Evolutionary conservation across 2,329 filamentous ascomycete species (phyloP).

Genomic region (Diplodia mutila): DNA sequence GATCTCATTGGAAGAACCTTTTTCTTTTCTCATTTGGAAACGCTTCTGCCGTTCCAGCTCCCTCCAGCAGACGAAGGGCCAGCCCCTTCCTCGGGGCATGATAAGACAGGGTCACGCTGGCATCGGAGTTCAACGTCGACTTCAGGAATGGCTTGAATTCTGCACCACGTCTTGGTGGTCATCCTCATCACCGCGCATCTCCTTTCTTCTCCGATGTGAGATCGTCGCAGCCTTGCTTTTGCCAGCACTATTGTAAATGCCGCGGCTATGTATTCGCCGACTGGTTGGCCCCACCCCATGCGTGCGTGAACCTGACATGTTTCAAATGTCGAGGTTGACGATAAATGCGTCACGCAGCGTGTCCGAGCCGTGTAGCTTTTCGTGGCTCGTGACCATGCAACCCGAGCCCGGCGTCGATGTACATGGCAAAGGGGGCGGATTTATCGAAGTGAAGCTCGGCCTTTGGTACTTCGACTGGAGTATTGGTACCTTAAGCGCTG

Average conservation of each 20-base stretch:
- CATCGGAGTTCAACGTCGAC: constrained; percentile 2
- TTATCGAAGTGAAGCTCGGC: not conserved
- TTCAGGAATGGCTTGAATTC: not conserved
- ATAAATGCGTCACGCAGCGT: not conserved
- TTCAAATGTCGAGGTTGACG: not conserved
- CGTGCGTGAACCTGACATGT: not conserved
- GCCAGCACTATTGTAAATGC: not conserved
- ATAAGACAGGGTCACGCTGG: not conserved
- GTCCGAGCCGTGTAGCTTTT: not conserved
- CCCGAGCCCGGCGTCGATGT: not conserved
- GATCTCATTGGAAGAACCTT: not conserved
- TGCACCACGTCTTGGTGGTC: not conserved
- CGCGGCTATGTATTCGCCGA: constrained; percentile 5
- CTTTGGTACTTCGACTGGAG: not conserved
- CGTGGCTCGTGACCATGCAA: not conserved
- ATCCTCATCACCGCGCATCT: not conserved
- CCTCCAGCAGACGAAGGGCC: not conserved
- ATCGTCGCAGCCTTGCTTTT: constrained; percentile 4
- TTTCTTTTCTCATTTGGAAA: not conserved
- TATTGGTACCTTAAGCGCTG: constrained; percentile 3
- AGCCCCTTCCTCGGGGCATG: not conserved
- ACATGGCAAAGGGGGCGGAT: not conserved
- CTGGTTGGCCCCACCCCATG: not conserved
- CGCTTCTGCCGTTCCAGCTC: not conserved
- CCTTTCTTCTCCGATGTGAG: not conserved